phyloP scores from a whole-genome alignment of 2,329 filamentous ascomycete genomes.

The Neurospora sp. region DNA sequence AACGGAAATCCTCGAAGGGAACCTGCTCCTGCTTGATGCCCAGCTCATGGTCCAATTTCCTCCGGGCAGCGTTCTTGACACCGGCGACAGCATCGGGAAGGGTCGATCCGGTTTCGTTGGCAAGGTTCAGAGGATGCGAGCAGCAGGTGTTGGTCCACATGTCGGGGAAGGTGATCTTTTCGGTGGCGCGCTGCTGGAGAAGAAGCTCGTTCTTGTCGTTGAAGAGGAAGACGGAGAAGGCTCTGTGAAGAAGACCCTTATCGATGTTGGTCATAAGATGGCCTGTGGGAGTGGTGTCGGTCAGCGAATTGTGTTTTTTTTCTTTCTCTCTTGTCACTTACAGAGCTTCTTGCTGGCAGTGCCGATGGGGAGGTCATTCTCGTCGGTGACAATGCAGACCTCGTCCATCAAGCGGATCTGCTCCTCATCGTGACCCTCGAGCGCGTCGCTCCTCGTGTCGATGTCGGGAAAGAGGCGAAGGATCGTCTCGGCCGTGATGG shows the following conservation, averaged over 20 bases:
- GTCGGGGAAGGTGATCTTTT: conserved; percentile 98
- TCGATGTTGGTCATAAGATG: conserved; percentile 99
- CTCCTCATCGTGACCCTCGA: conserved; percentile 91
- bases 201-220: conserved; percentile 86
- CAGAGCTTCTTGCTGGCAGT: conserved; percentile 97
- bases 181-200: conserved; percentile 84
- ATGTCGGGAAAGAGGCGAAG: conserved; percentile 80
- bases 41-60: conserved; percentile 90
- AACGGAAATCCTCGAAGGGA: conserved; percentile 81
- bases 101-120: conserved; percentile 79
- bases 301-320: conserved; percentile 1
- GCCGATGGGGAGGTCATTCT: conserved; percentile 85
- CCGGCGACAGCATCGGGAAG: conserved; percentile 72
- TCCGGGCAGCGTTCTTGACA: conserved; percentile 82
- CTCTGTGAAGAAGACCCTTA: conserved; percentile 88
- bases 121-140: conserved; percentile 87
- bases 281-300: conserved; percentile 41
- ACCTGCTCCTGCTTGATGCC: conserved; percentile 86
- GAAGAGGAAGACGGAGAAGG: conserved; percentile 97
- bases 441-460: conserved; percentile 59
- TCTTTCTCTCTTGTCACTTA: conserved; percentile 32
- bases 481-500: conserved; percentile 79
- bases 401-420: conserved; percentile 98
- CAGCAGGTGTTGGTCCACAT: conserved; percentile 99
- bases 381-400: conserved; percentile 92